Evolutionary conservation across 345 rosid species (phyloP).

Genomic region (Salix koriyanagi): DNA sequence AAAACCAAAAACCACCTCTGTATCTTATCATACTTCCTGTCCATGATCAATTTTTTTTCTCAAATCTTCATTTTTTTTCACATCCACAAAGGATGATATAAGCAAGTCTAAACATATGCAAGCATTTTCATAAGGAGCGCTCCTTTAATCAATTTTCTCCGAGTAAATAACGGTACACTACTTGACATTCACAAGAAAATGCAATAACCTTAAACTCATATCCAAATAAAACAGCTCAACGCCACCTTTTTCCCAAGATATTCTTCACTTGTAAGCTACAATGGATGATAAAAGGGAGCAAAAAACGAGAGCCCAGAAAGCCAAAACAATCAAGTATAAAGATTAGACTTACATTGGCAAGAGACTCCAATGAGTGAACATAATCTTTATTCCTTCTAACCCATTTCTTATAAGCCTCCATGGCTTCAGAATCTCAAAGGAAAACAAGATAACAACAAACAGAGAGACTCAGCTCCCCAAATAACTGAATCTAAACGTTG

Average conservation of each 20-base stretch:
- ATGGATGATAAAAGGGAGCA: neutral
- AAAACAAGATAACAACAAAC: neutral
- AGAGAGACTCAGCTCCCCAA: constrained; percentile 8
- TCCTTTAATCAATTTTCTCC: neutral
- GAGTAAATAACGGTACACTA: neutral
- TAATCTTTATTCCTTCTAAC: constrained; percentile 78
- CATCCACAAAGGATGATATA: neutral
- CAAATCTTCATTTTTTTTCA: neutral
- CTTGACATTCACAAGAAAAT: neutral
- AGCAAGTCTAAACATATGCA: neutral
- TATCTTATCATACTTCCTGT: neutral
- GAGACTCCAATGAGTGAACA: constrained; percentile 84
- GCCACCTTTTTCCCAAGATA: neutral
- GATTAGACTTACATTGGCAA: constrained; percentile 71
- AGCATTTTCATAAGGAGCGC: neutral
- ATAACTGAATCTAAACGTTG: neutral
- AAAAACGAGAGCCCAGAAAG: neutral
- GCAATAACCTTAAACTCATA: neutral
- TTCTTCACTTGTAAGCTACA: neutral
- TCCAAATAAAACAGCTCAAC: neutral
- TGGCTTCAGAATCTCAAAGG: constrained; percentile 26
- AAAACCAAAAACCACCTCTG: neutral
- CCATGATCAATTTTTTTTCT: neutral
- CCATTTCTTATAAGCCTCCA: constrained; percentile 94
- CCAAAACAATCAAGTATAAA: neutral